Conservation (phyloP, 1,139 yeast genomes). For the Casaregolazyma lundiana region DNA sequence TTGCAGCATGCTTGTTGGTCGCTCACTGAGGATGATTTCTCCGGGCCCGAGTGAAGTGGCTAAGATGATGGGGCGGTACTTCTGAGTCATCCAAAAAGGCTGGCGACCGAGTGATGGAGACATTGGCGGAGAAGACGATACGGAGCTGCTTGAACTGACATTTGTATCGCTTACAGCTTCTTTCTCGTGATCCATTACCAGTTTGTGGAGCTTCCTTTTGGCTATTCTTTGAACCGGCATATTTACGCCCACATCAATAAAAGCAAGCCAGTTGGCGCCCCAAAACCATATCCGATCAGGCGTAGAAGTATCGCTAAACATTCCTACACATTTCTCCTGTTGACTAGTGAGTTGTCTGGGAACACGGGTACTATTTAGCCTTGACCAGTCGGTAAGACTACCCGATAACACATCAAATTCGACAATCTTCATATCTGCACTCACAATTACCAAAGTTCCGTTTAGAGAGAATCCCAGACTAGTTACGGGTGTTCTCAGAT, state of each 20-base stretch:
- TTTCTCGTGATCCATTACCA: conserved; percentile 39
- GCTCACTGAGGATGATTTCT: conserved; percentile 70
- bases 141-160: conserved; percentile 1
- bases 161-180: conserved; percentile 14
- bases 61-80: conserved; percentile 68
- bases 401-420: conserved; percentile 50
- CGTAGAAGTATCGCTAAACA: conserved; percentile 43
- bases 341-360: conserved; percentile 60
- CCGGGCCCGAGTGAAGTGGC: conserved; percentile 54
- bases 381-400: conserved; percentile 71
- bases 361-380: conserved; percentile 64
- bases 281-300: conserved; percentile 67
- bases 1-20: conserved; percentile 62
- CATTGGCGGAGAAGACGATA: conserved; percentile 6
- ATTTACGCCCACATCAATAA: conserved; percentile 62
- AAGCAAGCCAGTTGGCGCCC: conserved; percentile 83
- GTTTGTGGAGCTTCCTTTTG: conserved; percentile 54
- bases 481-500: conserved; percentile 54
- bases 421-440: conserved; percentile 68
- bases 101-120: conserved; percentile 9
- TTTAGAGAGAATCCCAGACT: conserved; percentile 50
- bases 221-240: conserved; percentile 43
- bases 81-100: conserved; percentile 71
- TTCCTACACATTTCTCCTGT: conserved; percentile 71
- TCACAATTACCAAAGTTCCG: conserved; percentile 54